A percentile compares a stretch with the other conserved stretches of the same genome.
Conservation (phyloP, 768 basidiomycete species). For the Phylloporus sp. region DNA sequence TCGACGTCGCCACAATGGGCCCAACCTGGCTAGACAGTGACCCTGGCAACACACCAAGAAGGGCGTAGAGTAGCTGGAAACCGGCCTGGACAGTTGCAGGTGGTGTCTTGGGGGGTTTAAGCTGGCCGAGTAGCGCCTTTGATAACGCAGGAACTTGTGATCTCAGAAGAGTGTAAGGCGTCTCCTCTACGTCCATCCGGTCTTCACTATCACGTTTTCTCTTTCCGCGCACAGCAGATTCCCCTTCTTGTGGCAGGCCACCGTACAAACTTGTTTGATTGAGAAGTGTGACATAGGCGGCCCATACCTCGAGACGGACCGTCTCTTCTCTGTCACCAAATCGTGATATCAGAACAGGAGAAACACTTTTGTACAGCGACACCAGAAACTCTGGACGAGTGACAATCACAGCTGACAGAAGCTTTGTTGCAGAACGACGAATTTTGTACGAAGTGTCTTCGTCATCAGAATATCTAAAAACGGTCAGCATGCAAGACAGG, state of each 20-base stretch:
- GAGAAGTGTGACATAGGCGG: slow-evolving; percentile 75
- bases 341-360: slow-evolving; percentile 83
- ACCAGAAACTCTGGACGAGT: slow-evolving; percentile 86
- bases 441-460: slow-evolving; percentile 99
- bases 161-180: slow-evolving; percentile 65
- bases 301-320: slow-evolving; percentile 89
- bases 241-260: slow-evolving; percentile 50
- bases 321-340: slow-evolving; percentile 95
- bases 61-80: slow-evolving; percentile 68
- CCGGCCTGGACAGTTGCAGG: slow-evolving; percentile 80
- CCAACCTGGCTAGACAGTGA: slow-evolving; percentile 68
- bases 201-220: slow-evolving; percentile 74
- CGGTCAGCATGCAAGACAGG: not conserved
- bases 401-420: slow-evolving; percentile 76
- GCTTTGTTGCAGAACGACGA: slow-evolving; percentile 87
- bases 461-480: slow-evolving; percentile 84
- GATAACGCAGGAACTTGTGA: slow-evolving; percentile 73
- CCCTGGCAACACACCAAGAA: slow-evolving; percentile 79
- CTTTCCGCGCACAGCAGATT: slow-evolving; percentile 51
- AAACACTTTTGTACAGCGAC: slow-evolving; percentile 76
- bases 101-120: slow-evolving; percentile 74
- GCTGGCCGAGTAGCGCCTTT: slow-evolving; percentile 79
- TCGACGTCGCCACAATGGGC: slow-evolving; percentile 58
- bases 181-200: slow-evolving; percentile 69
- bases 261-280: slow-evolving; percentile 82